phyloP scores from a whole-genome alignment of 495 filamentous ascomycete genomes.

The Penicillium bovifimosum region DNA sequence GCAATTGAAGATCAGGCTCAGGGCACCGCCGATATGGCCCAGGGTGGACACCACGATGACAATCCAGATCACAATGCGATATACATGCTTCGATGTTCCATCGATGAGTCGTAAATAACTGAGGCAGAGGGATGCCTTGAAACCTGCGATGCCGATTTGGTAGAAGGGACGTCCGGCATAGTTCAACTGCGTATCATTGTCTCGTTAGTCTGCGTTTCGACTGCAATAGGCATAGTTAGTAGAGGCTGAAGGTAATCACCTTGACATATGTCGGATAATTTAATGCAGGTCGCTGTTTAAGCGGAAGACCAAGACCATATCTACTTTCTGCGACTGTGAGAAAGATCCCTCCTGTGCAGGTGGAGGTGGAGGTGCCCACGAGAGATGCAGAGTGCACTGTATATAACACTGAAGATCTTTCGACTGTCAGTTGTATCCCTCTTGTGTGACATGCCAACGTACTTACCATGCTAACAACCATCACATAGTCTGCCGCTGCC shows the following conservation, averaged over 20 bases:
- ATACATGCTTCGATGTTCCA: constrained; percentile 41
- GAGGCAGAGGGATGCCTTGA: constrained; percentile 55
- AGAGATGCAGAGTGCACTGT: constrained; percentile 44
- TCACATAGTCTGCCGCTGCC: constrained; percentile 45
- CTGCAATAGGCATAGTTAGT: neutral
- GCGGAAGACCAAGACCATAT: constrained; percentile 47
- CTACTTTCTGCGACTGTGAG: constrained; percentile 36
- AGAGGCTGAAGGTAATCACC: constrained; percentile 3
- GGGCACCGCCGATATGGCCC: constrained; percentile 44
- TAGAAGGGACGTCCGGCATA: constrained; percentile 56
- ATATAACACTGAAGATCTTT: constrained; percentile 43
- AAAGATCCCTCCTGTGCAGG: neutral
- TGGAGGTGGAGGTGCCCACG: constrained; percentile 28
- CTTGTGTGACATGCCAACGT: neutral
- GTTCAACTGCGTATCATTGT: constrained; percentile 31
- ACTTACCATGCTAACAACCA: constrained; percentile 38
- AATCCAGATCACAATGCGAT: constrained; percentile 43
- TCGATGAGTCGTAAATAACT: constrained; percentile 51
- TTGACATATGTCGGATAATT: constrained; percentile 39
- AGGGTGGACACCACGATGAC: constrained; percentile 39
- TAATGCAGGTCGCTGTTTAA: constrained; percentile 33
- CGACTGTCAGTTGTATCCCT: neutral
- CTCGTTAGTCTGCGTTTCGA: neutral
- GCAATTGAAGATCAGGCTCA: constrained; percentile 51
- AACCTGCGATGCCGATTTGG: constrained; percentile 52